Conservation (phyloP, 2,329 filamentous ascomycete genomes). For the Clarireedia sp. region DNA sequence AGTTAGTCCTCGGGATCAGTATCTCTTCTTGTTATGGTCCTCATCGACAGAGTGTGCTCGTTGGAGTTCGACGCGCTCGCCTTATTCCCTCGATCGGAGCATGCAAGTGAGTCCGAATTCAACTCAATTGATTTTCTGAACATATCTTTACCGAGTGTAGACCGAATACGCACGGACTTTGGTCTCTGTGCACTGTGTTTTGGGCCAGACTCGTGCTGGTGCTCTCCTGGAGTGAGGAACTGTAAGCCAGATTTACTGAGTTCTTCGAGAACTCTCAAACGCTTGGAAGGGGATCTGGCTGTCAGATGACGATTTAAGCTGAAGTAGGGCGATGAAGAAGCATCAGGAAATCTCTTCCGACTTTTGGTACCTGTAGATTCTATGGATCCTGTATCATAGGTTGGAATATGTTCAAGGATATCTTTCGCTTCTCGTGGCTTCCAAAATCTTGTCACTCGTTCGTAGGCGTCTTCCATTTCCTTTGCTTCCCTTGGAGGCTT, state of each 20-base stretch:
- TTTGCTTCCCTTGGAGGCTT: slow-evolving; percentile 19
- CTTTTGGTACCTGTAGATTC: background rate
- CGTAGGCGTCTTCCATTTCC: slow-evolving; percentile 20
- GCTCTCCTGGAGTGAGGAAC: background rate
- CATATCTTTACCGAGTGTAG: slow-evolving; percentile 16
- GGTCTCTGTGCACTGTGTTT: background rate
- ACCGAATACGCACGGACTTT: background rate
- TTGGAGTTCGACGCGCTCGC: background rate
- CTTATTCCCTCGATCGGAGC: background rate
- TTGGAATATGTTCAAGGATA: slow-evolving; percentile 21
- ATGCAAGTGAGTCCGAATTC: background rate
- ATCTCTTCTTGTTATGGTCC: background rate
- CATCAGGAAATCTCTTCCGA: slow-evolving; percentile 21
- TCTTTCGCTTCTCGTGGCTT: slow-evolving; percentile 15
- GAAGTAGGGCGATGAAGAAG: slow-evolving; percentile 24
- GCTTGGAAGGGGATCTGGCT: slow-evolving; percentile 13
- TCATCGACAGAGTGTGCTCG: background rate
- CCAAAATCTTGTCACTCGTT: slow-evolving; percentile 23
- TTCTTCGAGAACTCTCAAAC: slow-evolving; percentile 18
- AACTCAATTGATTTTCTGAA: slow-evolving; percentile 9
- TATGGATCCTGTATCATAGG: background rate
- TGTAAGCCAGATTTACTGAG: slow-evolving; percentile 16
- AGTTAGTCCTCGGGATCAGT: background rate
- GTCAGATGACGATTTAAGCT: slow-evolving; percentile 22
- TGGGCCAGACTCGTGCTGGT: background rate